phyloP scores from a whole-genome alignment of 225 moss, liverwort and hornwort species.

The Polytrichum formosum region DNA sequence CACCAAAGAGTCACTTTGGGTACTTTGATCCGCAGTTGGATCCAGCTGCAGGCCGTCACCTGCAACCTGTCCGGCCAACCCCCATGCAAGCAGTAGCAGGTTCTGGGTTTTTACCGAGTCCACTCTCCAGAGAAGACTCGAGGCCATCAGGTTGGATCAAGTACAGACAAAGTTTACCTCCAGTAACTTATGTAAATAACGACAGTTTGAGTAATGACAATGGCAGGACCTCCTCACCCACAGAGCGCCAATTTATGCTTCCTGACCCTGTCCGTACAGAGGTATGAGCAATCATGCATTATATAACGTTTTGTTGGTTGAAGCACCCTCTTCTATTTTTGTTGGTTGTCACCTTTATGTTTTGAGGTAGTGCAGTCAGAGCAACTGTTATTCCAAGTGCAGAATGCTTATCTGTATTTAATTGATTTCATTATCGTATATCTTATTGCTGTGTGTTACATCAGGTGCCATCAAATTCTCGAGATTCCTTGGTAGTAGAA shows the following conservation, averaged over 20 bases:
- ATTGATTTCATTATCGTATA: too few species aligned
- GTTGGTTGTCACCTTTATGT: too few species aligned
- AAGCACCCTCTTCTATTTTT: too few species aligned
- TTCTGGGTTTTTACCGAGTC: conserved; percentile 58
- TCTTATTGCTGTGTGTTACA: not conserved
- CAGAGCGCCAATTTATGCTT: conserved; percentile 74
- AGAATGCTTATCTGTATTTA: too few species aligned
- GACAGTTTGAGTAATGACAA: conserved; percentile 71
- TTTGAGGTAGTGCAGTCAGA: too few species aligned
- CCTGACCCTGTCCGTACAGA: conserved; percentile 84
- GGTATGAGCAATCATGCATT: conserved; percentile 22
- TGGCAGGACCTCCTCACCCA: conserved; percentile 66
- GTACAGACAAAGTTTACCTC: conserved; percentile 42
- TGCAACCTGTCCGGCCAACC: conserved; percentile 84
- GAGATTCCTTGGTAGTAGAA: conserved; percentile 60
- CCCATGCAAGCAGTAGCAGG: conserved; percentile 73
- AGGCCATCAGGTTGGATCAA: conserved; percentile 64
- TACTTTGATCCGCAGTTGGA: conserved; percentile 50
- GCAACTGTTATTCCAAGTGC: too few species aligned
- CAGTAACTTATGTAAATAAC: conserved; percentile 51
- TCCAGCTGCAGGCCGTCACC: conserved; percentile 45
- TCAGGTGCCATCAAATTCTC: conserved; percentile 68
- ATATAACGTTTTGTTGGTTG: too few species aligned
- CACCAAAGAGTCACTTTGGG: conserved; percentile 41
- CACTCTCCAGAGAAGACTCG: conserved; percentile 58